Base-by-base conservation (phyloP, 2,329 filamentous ascomycete species). In the Aphanoascus verrucosus region DNA sequence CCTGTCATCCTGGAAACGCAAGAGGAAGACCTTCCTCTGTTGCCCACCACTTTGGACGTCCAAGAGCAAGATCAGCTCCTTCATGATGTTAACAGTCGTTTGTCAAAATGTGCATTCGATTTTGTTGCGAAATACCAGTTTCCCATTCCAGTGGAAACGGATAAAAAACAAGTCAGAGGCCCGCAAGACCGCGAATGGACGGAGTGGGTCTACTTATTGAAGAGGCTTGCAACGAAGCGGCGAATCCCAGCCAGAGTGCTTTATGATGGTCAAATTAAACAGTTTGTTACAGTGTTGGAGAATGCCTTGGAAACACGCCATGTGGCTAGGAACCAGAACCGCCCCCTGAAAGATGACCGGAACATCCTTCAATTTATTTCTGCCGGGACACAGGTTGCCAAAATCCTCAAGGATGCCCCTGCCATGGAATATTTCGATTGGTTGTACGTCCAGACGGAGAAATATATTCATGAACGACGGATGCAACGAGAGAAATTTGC, bases 121-220 rank as follows among this genome's bases (percentile, higher is more conserved):
- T 94, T 94, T 69, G 84, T 94, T 63, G 88, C 88, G 62, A 89
- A 88, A 70, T 93, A 93, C 67, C 87, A 91, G 69, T 94, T 94
- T 66, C 88, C 88, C 11, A 89, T 94, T 61, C 88, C 88, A 9
- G 71, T 93, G 62, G 86, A 88, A 54, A 80, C 85, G 67, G 86
- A 91, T 67, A 89, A 89, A 79, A 80, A 86, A 60, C 84, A 84
- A 54, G 78, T 90, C 51, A 82, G 85, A 66, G 74, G 82, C 44
- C 82, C 86, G 32, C 82, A 83, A 63, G 86, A 90, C 69, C 79
- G 86, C 57, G 88, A 93, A 68, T 94, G 88, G 88, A 91, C 86
- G 44, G 88, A 94, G 71, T 94, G 88, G 88, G 88, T 91, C 53
- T 88, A 90, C 68, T 78, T 94, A 55, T 76, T 94, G 60, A 93